Evolutionary conservation across 176 grass and related monocot genomes (phyloP).

Genomic region (Juncus inflexus): DNA sequence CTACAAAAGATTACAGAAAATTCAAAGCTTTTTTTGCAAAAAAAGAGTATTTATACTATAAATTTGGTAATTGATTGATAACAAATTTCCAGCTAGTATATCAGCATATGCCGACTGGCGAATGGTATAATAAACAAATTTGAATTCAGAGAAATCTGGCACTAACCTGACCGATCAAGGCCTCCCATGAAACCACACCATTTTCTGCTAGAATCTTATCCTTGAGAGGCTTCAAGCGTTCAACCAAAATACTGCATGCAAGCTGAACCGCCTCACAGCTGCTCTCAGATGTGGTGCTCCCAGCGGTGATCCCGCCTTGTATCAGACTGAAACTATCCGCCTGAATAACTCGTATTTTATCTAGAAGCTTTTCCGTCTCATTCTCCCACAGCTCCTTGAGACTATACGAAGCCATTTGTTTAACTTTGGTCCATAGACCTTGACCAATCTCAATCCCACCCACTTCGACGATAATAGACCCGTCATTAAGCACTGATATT

Average conservation of each 20-base stretch:
- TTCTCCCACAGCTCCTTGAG: conserved; percentile 47
- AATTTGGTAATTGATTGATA: neutral
- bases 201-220: conserved; percentile 39
- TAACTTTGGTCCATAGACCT: conserved; percentile 81
- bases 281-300: conserved; percentile 72
- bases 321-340: conserved; percentile 66
- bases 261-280: conserved; percentile 66
- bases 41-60: neutral
- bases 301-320: conserved; percentile 61
- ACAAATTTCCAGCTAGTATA: neutral
- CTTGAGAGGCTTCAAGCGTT: conserved; percentile 64
- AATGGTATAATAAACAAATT: neutral
- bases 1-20: neutral
- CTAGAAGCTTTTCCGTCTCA: conserved; percentile 38
- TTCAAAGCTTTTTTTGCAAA: neutral
- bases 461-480: conserved; percentile 80
- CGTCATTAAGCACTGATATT: conserved; percentile 82
- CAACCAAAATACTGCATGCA: conserved; percentile 41
- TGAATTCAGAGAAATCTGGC: neutral
- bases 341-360: conserved; percentile 64
- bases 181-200: conserved; percentile 41
- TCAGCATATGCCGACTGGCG: neutral
- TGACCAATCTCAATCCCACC: conserved; percentile 84
- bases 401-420: conserved; percentile 65
- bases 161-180: conserved; percentile 48